Evolutionary conservation across 108 stramenopile species (phyloP).

Genomic region (Pseudonitzschia delicatissima): DNA sequence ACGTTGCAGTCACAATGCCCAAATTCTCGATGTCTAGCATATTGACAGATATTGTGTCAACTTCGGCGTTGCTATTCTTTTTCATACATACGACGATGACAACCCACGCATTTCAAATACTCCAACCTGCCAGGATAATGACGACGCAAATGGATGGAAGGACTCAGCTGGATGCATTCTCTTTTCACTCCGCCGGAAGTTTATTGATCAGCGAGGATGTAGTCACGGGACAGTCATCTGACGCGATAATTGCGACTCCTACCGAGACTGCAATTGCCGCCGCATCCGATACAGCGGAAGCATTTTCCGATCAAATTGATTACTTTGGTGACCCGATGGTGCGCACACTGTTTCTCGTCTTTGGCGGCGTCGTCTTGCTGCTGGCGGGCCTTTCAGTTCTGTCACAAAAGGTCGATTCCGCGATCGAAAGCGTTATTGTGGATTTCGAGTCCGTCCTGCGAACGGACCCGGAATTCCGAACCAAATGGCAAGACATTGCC

Average conservation of each 20-base stretch:
- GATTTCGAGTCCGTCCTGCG: conserved; percentile 21
- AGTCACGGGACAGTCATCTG: too few relatives aligned
- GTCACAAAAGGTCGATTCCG: conserved; percentile 13
- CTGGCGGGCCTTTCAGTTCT: conserved; percentile 1
- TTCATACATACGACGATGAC: too few relatives aligned
- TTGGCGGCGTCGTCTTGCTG: conserved; percentile 13
- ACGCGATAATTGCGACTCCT: too few relatives aligned
- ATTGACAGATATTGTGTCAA: too few relatives aligned
- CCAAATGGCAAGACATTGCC: conserved; percentile 5
- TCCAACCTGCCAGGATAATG: too few relatives aligned
- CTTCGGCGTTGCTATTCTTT: too few relatives aligned
- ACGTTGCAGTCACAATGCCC: too few relatives aligned
- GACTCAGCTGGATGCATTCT: background rate
- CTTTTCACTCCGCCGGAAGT: background rate
- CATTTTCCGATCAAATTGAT: conserved; percentile 1
- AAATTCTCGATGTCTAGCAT: too few relatives aligned
- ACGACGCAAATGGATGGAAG: background rate
- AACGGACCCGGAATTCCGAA: conserved; percentile 1
- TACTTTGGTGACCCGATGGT: conserved; percentile 3
- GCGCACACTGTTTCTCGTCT: conserved; percentile 1
- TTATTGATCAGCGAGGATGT: background rate
- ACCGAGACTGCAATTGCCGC: background rate
- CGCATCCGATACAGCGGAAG: background rate
- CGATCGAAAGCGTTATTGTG: conserved; percentile 20
- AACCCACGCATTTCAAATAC: too few relatives aligned